A percentile compares a stretch with the other conserved stretches of the same genome.
These are phyloP conservation scores for Syzygium syzygioides DNA, from an alignment of 441 rosid species.

Conservation along the genomic window DNA sequence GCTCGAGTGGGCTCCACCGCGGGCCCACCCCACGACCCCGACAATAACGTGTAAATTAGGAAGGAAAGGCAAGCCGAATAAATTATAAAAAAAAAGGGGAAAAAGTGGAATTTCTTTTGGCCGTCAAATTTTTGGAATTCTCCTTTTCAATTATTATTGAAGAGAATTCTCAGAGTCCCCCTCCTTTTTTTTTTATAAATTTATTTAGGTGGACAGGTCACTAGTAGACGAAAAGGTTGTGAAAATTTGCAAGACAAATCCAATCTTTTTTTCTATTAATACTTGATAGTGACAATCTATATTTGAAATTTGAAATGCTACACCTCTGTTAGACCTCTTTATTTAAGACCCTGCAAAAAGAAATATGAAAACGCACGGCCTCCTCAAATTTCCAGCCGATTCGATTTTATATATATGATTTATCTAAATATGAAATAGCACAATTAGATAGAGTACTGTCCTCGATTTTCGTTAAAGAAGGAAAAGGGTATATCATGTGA, in stretches of 20 bases:
- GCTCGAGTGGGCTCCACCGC: constrained; percentile 30
- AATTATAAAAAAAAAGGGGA: not conserved
- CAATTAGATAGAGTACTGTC: not conserved
- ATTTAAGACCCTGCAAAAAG: not conserved
- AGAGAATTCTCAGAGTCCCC: not conserved
- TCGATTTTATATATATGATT: not conserved
- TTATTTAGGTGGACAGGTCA: not conserved
- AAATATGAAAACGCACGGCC: not conserved
- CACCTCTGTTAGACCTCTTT: not conserved
- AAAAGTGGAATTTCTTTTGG: not conserved
- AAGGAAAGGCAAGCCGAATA: not conserved
- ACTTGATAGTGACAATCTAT: not conserved
- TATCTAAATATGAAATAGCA: not conserved
- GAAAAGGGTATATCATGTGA: not conserved
- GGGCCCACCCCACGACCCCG: constrained; percentile 3
- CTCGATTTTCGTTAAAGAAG: not conserved
- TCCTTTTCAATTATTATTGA: not conserved
- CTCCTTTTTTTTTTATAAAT: not conserved
- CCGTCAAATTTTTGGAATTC: not conserved
- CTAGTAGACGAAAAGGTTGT: not conserved
- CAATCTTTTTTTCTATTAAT: not conserved
- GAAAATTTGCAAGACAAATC: not conserved
- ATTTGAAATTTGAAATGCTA: not conserved
- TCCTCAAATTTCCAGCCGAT: not conserved
- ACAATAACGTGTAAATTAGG: not conserved